Percentiles rank a stretch among this genome's conserved stretches.
Conservation (phyloP, 352 stramenopile species). For the Phytophthora cactorum region DNA sequence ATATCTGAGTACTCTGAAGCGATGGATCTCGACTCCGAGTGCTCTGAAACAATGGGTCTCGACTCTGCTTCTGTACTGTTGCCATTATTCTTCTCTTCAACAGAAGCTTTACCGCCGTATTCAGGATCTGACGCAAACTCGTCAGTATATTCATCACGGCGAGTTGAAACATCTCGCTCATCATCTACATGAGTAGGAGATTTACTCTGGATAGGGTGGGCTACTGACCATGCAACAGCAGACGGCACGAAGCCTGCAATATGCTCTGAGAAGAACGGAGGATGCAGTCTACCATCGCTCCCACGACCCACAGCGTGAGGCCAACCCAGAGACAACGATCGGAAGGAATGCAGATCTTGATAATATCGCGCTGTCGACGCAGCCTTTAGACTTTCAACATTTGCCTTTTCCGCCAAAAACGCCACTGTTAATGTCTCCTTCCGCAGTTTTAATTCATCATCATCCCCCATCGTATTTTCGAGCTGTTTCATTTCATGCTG, state of each 20-base stretch:
- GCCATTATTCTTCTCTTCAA: not conserved
- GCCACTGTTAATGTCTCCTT: constrained; percentile 50
- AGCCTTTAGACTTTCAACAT: constrained; percentile 60
- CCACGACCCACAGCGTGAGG: not conserved
- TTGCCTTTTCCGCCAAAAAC: constrained; percentile 56
- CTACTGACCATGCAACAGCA: too few species aligned
- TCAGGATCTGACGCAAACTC: constrained; percentile 25
- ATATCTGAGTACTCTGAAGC: constrained; percentile 1
- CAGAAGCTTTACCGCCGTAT: not conserved
- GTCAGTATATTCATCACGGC: constrained; percentile 19
- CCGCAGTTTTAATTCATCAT: constrained; percentile 26
- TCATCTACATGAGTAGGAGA: not conserved
- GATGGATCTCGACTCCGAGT: not conserved
- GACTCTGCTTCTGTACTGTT: not conserved
- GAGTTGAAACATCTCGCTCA: not conserved
- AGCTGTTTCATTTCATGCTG: constrained; percentile 38
- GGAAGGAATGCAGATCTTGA: constrained; percentile 65
- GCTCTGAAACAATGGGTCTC: constrained; percentile 11
- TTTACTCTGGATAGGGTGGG: too few species aligned
- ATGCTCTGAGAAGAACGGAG: too few species aligned
- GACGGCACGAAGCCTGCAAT: too few species aligned
- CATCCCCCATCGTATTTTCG: constrained; percentile 2
- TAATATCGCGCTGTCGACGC: constrained; percentile 67
- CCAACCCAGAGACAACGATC: constrained; percentile 40
- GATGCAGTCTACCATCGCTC: too few species aligned